Base-by-base conservation (phyloP, 176 grass and related monocot species). In the Musa schizocarpa region DNA sequence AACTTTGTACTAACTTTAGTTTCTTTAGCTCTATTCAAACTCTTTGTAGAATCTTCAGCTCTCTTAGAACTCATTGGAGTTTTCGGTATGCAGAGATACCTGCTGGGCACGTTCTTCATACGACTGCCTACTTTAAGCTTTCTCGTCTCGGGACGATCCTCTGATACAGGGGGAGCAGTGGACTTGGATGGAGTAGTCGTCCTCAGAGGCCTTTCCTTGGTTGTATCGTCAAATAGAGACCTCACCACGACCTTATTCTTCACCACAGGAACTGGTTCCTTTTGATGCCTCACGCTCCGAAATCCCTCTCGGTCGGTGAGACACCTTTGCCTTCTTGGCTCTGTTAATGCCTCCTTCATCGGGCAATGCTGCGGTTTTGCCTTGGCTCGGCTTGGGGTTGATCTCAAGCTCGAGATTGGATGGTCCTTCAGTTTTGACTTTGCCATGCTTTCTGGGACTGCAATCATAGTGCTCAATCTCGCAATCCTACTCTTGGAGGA, bases 91-190 rank as follows among this genome's bases (percentile, higher is more conserved):
- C 72, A 29, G 50, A 94, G 68, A 76, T 99, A 99, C 82, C 95
- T 85, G 80, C 90, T 99, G 1, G 90, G 88, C 71, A 99, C 91
- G 66, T 78, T 83, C 52, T 85, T 80, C 43, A 13, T 73, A 14
- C 17, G 50, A 56, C 87, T 85, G 53, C 74, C 65, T 55, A 81
- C 9, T 43, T 87, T 93, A 54, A 83, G 77, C 76, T 83, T 94
- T 83, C 68, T 89, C 84, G 73, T 74, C 81, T 85, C 83, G 20
- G 80, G 62, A 10, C 74, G 79, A 63, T 66, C 90, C 65, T 89
- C 82, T 0, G 85, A 73, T 63, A 65, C 71, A 11, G 27, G 34
- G 34, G 34, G 59, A 63, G 55, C 49, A 72, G 86, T 68, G 80
- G 29, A 20, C 79, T 94, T 85, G 3, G 51, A 69, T 63, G 80